Evolutionary conservation across 140 eudicot genomes (phyloP).

Genomic region (Senecio squalidus): DNA sequence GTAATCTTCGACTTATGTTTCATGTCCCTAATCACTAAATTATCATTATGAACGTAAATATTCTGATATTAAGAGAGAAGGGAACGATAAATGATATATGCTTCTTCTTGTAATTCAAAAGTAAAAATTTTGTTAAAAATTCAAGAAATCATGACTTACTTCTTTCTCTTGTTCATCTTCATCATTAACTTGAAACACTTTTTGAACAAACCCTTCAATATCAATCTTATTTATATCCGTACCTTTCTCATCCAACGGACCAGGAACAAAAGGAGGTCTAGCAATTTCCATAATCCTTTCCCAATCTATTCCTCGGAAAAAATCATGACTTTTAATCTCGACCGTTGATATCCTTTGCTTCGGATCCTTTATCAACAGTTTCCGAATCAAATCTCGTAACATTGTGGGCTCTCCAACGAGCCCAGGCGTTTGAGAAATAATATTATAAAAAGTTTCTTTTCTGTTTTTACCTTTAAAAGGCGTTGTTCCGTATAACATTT

Average conservation of each 20-base stretch:
- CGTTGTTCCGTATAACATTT: constrained; percentile 82
- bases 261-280: constrained; percentile 82
- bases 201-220: constrained; percentile 55
- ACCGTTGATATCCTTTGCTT: constrained; percentile 42
- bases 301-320: constrained; percentile 68
- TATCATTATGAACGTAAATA: no score
- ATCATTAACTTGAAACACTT: constrained; percentile 38
- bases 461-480: constrained; percentile 73
- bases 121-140: constrained; percentile 20
- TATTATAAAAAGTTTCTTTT: constrained; percentile 65
- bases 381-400: constrained; percentile 69
- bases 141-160: constrained; percentile 13
- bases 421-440: constrained; percentile 47
- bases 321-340: constrained; percentile 71
- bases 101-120: no score
- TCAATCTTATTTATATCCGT: constrained; percentile 56
- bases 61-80: no score
- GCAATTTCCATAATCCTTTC: constrained; percentile 38
- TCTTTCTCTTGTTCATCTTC: constrained; percentile 17
- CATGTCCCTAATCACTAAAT: no score
- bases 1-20: no score
- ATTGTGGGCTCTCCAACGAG: constrained; percentile 73
- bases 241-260: constrained; percentile 32
- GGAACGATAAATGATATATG: no score
- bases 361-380: constrained; percentile 72